Conservation (phyloP, 2,329 filamentous ascomycete species). For the Colletotrichum euphorbiae region DNA sequence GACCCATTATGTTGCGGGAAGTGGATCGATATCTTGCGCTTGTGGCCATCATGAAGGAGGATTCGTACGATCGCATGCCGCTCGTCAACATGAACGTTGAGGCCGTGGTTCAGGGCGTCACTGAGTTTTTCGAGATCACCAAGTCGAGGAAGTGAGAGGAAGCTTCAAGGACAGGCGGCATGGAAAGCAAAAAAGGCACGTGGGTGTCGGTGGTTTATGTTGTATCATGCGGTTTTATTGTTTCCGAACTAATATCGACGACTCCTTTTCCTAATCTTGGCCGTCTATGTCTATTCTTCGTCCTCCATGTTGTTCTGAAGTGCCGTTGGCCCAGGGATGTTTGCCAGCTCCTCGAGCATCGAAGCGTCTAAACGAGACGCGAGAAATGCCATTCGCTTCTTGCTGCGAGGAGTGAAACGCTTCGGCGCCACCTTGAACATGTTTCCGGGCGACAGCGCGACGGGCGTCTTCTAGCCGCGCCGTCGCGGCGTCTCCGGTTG, state of each 20-base stretch:
- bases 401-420: slow-evolving; percentile 35
- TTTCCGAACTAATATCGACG: background rate
- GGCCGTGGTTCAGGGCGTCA: slow-evolving; percentile 81
- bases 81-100: slow-evolving; percentile 90
- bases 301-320: background rate
- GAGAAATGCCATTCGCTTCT: slow-evolving; percentile 25
- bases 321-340: background rate
- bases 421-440: slow-evolving; percentile 37
- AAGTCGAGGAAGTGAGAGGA: slow-evolving; percentile 60
- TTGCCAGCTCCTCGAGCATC: slow-evolving; percentile 28
- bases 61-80: slow-evolving; percentile 84
- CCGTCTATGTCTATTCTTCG: background rate
- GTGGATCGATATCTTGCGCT: slow-evolving; percentile 81
- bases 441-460: slow-evolving; percentile 31
- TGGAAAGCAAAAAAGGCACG: background rate
- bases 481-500: background rate
- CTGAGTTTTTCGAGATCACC: slow-evolving; percentile 82
- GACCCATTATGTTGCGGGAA: slow-evolving; percentile 75
- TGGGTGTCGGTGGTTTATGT: background rate
- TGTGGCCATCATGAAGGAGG: slow-evolving; percentile 88
- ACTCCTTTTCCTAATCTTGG: background rate
- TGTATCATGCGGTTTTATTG: background rate
- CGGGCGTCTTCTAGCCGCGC: slow-evolving; percentile 29
- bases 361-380: slow-evolving; percentile 4
- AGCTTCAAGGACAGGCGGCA: too few relatives aligned